Evolutionary conservation across 495 filamentous ascomycete species (phyloP), one percentile per base, ranked within the genome.

Genomic region (Bombardia bombarda): DNA sequence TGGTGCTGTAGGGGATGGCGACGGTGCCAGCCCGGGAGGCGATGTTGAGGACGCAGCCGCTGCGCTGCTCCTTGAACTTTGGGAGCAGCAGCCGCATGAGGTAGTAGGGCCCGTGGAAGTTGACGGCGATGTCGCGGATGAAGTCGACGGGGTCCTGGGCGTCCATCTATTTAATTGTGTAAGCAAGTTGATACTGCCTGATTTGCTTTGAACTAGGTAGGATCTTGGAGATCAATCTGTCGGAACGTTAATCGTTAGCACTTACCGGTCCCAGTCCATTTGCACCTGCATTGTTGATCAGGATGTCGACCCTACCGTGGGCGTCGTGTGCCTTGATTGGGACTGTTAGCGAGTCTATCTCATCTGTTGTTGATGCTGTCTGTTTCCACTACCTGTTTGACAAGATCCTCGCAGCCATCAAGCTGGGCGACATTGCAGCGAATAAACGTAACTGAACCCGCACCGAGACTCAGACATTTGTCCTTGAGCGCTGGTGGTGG

Each of bases 121-220:
- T 70, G 32, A 76, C 67, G 2, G 77, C 74, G 4, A 77, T 72
- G 56, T 75, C 74, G 3, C 68, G 69, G 58, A 80, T 75, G 61
- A 81, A 80, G 31, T 51, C 42, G 7, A 31, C 18, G 1, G 60
- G 57, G 13, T 47, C 40, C 32, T 61, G 60, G 17, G 32, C 40
- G 47, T 63, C 46, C 2, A 63, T 32, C 55, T 54, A 2, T 9
- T 24, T 6, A 28, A 31, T 2, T n/a, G n/a, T n/a, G n/a, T n/a
- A n/a, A n/a, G n/a, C n/a, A n/a, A n/a, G n/a, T n/a, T n/a, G n/a
- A n/a, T n/a, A n/a, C n/a, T n/a, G n/a, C n/a, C n/a, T n/a, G n/a
- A n/a, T n/a, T n/a, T n/a, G n/a, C n/a, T n/a, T n/a, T n/a, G n/a
- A n/a, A n/a, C n/a, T n/a, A n/a, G n/a, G n/a, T n/a, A n/a, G n/a